A percentile compares a stretch with the other conserved stretches of the same genome.
Conservation (phyloP, 2,329 filamentous ascomycete species). For the Knoxdaviesia proteae region DNA sequence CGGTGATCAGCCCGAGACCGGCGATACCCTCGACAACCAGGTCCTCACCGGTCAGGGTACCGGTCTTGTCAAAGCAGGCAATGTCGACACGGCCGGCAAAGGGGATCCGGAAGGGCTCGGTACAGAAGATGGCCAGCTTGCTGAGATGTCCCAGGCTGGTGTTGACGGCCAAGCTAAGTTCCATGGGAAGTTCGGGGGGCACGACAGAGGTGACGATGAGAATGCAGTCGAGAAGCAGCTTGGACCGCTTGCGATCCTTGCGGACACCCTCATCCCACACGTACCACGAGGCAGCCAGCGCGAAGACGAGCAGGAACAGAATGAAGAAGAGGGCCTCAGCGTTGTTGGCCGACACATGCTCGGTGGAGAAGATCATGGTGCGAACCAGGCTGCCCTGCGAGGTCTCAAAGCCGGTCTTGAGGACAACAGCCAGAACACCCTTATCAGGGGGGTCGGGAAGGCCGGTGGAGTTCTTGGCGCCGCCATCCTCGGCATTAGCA, state of each 20-base stretch:
- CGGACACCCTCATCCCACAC: slow-evolving; percentile 94
- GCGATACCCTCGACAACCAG: slow-evolving; percentile 94
- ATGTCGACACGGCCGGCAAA: slow-evolving; percentile 89
- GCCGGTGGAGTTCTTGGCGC: slow-evolving; percentile 50
- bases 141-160: slow-evolving; percentile 87
- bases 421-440: slow-evolving; percentile 79
- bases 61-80: slow-evolving; percentile 97
- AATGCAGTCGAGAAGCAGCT: slow-evolving; percentile 89
- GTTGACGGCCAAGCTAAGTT: slow-evolving; percentile 90
- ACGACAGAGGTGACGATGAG: slow-evolving; percentile 96
- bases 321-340: slow-evolving; percentile 94
- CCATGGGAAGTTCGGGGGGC: slow-evolving; percentile 96
- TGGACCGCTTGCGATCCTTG: slow-evolving; percentile 89
- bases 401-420: slow-evolving; percentile 96
- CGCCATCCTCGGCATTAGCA: slow-evolving; percentile 55
- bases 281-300: slow-evolving; percentile 94
- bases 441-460: slow-evolving; percentile 77
- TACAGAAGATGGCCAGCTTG: slow-evolving; percentile 95
- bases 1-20: slow-evolving; percentile 49
- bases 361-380: slow-evolving; percentile 99
- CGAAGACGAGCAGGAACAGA: slow-evolving; percentile 86
- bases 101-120: slow-evolving; percentile 94
- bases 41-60: slow-evolving; percentile 89
- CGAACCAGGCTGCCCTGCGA: slow-evolving; percentile 93
- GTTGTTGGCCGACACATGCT: slow-evolving; percentile 97